Conservation (phyloP, 768 basidiomycete genomes). For the Lentinula boryana region DNA sequence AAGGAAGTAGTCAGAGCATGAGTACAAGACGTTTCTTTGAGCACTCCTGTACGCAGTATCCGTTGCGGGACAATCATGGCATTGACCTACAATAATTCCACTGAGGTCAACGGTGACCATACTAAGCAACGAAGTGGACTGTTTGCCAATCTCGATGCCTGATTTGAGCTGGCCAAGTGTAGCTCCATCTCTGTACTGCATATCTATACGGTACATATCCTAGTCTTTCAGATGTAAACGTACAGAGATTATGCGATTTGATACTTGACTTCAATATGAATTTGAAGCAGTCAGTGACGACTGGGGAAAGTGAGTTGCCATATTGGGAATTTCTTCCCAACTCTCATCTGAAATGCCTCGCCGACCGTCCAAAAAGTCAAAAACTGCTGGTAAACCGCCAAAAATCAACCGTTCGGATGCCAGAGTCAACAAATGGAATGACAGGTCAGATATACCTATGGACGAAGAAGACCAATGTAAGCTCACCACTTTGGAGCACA, state of each 20-base stretch:
- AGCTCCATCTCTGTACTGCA: too few species aligned
- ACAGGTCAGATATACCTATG: constrained; percentile 57
- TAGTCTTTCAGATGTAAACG: too few species aligned
- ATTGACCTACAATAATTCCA: too few species aligned
- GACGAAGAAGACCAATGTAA: constrained; percentile 79
- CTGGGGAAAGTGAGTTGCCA: neutral
- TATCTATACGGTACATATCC: too few species aligned
- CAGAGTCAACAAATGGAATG: constrained; percentile 64
- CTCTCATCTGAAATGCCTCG: constrained; percentile 36
- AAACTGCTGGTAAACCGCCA: constrained; percentile 34
- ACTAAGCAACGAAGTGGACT: too few species aligned
- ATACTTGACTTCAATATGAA: too few species aligned
- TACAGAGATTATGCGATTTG: too few species aligned
- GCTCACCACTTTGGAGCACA: constrained; percentile 17
- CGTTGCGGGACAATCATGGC: too few species aligned
- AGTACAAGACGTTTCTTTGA: neutral
- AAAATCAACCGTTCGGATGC: constrained; percentile 44
- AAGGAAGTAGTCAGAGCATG: neutral
- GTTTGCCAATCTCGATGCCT: too few species aligned
- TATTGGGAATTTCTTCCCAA: neutral
- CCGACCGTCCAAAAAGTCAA: constrained; percentile 26
- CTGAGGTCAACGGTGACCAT: too few species aligned
- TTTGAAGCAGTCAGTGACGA: neutral
- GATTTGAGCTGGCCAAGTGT: too few species aligned
- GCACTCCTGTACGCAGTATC: neutral